Evolutionary conservation across 176 grass and related monocot species (phyloP).

Genomic region (Hyparrhenia diplandra): DNA sequence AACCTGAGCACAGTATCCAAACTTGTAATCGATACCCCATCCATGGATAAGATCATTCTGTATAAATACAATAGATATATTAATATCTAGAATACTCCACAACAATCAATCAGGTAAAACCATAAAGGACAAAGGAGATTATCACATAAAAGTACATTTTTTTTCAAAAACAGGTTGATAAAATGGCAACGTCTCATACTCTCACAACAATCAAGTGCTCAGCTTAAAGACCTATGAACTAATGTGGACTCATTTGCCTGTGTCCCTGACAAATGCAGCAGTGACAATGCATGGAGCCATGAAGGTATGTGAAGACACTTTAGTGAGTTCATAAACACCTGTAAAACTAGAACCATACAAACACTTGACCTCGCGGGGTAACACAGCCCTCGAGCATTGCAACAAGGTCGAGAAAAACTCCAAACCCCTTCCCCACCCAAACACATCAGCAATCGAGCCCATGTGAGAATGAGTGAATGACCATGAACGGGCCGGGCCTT

Average conservation of each 20-base stretch:
- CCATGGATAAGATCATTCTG: constrained; percentile 93
- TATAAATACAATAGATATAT: constrained; percentile 26
- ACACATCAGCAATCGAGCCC: too few species aligned
- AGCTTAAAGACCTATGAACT: background rate
- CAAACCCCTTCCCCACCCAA: too few species aligned
- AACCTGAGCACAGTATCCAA: constrained; percentile 97
- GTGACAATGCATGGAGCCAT: background rate
- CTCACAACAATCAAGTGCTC: background rate
- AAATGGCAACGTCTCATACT: background rate
- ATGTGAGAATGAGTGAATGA: too few species aligned
- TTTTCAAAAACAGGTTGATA: constrained; percentile 6
- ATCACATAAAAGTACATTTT: background rate
- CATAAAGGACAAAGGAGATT: background rate
- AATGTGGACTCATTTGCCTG: background rate
- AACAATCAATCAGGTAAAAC: background rate
- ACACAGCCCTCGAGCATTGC: too few species aligned
- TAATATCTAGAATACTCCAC: background rate
- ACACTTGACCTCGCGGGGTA: too few species aligned
- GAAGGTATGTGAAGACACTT: background rate
- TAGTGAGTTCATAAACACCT: constrained; percentile 1
- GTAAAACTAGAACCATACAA: background rate
- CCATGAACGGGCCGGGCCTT: too few species aligned
- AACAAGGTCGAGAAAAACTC: too few species aligned
- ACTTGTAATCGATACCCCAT: constrained; percentile 94
- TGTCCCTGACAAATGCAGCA: constrained; percentile 1